A percentile compares a stretch with the other conserved stretches of the same genome.
These are phyloP conservation scores for Escallonia rubra DNA, from an alignment of 129 eudicot species.

Conservation along the genomic window DNA sequence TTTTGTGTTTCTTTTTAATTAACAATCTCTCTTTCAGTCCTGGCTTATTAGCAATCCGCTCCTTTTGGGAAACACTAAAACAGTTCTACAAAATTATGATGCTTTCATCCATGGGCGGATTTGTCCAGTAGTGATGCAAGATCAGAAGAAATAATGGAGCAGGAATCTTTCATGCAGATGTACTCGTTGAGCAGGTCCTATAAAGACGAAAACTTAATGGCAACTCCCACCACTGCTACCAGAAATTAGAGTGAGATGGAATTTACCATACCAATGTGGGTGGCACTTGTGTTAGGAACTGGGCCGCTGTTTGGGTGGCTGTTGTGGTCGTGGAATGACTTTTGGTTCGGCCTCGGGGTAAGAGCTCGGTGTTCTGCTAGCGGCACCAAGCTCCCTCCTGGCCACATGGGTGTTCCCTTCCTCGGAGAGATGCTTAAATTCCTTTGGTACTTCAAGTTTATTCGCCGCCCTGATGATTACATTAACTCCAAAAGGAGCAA, in stretches of 20 bases:
- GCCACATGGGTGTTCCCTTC: slow-evolving; percentile 26
- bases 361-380: background rate
- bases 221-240: no score
- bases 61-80: no score
- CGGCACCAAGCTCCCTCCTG: slow-evolving; percentile 16
- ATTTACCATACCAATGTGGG: background rate
- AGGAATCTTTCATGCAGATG: no score
- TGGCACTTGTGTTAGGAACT: background rate
- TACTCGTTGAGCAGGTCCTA: no score
- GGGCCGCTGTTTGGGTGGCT: slow-evolving; percentile 11
- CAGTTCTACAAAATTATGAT: no score
- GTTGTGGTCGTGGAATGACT: slow-evolving; percentile 28
- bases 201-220: no score
- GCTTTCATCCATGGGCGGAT: no score
- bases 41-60: no score
- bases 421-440: slow-evolving; percentile 21
- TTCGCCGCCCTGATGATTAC: slow-evolving; percentile 19
- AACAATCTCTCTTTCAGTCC: no score
- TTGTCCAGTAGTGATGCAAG: no score
- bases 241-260: background rate
- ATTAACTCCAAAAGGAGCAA: slow-evolving; percentile 19
- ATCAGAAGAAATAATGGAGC: no score
- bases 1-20: no score
- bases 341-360: background rate
- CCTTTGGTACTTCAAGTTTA: slow-evolving; percentile 22